These are phyloP conservation scores for Pyricularia sp. DNA, from an alignment of 2,329 filamentous ascomycete genomes.

Conservation along the genomic window DNA sequence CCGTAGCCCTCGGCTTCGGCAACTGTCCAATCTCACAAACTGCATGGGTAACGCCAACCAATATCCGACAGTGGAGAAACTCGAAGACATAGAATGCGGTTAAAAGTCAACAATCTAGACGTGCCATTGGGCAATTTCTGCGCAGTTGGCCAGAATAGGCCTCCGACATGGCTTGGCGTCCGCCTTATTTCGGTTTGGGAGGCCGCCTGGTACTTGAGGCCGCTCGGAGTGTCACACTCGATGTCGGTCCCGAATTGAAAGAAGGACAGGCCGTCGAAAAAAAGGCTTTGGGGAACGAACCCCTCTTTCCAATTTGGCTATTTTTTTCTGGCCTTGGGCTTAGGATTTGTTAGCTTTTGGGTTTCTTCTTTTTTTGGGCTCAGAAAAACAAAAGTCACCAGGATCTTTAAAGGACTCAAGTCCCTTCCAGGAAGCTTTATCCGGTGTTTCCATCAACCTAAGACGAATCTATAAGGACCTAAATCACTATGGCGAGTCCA, in stretches of 20 bases:
- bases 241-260: background rate
- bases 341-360: background rate
- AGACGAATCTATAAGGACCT: background rate
- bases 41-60: no score
- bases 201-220: background rate
- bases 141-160: background rate
- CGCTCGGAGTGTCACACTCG: background rate
- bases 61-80: no score
- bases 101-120: background rate
- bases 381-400: no score
- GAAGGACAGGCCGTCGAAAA: no score
- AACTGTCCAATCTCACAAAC: no score
- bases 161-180: slow-evolving; percentile 1
- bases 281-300: background rate
- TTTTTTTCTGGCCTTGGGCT: background rate
- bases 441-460: background rate
- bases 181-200: slow-evolving; percentile 3
- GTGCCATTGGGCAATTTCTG: background rate
- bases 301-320: background rate
- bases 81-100: background rate
- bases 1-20: background rate
- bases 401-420: background rate
- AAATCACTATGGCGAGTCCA: background rate
- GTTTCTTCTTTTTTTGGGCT: background rate
- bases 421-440: background rate